Conservation (phyloP, 345 rosid genomes). For the Citrus maxima region DNA sequence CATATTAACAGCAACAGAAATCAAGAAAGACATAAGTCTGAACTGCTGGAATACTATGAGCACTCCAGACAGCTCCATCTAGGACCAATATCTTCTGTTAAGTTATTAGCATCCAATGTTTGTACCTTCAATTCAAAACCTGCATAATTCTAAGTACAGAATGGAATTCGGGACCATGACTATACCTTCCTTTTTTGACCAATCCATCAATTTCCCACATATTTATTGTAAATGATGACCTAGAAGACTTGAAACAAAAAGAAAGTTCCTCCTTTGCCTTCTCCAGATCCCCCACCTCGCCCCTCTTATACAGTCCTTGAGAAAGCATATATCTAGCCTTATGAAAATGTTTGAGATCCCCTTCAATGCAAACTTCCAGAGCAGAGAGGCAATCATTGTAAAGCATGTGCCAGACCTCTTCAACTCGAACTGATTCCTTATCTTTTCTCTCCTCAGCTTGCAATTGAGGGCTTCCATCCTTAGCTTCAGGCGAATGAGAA, state of each 20-base stretch:
- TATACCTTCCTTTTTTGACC: constrained; percentile 93
- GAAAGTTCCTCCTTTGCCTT: constrained; percentile 93
- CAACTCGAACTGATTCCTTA: constrained; percentile 50
- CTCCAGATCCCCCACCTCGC: constrained; percentile 69
- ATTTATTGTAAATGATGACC: constrained; percentile 89
- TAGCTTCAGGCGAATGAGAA: constrained; percentile 33
- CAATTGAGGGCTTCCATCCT: constrained; percentile 37
- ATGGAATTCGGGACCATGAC: neutral
- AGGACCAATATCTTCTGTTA: neutral
- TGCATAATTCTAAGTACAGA: neutral
- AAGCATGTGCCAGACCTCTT: constrained; percentile 78
- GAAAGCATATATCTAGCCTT: constrained; percentile 98
- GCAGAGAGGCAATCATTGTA: constrained; percentile 87
- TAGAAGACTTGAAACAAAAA: constrained; percentile 89
- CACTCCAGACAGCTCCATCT: neutral
- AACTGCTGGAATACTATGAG: constrained; percentile 2
- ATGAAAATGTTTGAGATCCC: constrained; percentile 97
- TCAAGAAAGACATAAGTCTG: neutral
- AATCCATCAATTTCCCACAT: constrained; percentile 99
- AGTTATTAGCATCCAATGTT: neutral
- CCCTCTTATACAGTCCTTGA: constrained; percentile 77
- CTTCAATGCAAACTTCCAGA: constrained; percentile 81
- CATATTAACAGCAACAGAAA: neutral
- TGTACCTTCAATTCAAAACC: neutral
- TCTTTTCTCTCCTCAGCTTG: constrained; percentile 33